Percentiles rank a stretch among this genome's conserved stretches.
Conservation (phyloP, 768 basidiomycete species). For the Lentinula sp. region DNA sequence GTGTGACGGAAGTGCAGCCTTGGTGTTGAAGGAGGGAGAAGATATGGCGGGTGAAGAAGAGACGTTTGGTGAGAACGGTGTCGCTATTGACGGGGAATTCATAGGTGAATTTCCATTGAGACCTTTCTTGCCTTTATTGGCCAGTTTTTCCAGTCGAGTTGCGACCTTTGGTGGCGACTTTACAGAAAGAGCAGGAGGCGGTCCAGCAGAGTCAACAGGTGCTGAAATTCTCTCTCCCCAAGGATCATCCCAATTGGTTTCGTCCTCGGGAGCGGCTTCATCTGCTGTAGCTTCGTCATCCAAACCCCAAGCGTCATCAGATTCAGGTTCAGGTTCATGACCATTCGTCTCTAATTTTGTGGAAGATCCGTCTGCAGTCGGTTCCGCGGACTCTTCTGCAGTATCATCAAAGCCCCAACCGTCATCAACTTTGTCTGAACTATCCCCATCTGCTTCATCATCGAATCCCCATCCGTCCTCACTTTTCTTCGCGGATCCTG, state of each 20-base stretch:
- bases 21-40: slow-evolving; percentile 10
- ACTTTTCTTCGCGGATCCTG: slow-evolving; percentile 9
- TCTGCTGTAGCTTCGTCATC: slow-evolving; percentile 38
- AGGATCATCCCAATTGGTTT: slow-evolving; percentile 59
- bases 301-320: slow-evolving; percentile 71
- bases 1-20: neutral
- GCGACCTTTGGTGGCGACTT: slow-evolving; percentile 46
- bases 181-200: slow-evolving; percentile 23
- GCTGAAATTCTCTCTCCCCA: slow-evolving; percentile 48
- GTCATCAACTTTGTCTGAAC: slow-evolving; percentile 5
- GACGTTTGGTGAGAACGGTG: slow-evolving; percentile 14
- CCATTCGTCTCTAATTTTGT: slow-evolving; percentile 7
- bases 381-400: slow-evolving; percentile 25
- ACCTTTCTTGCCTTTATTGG: slow-evolving; percentile 47
- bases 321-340: slow-evolving; percentile 25
- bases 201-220: slow-evolving; percentile 16
- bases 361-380: slow-evolving; percentile 20
- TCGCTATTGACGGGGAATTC: slow-evolving; percentile 13
- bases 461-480: slow-evolving; percentile 8
- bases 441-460: neutral
- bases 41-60: slow-evolving; percentile 12
- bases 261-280: slow-evolving; percentile 27
- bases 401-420: slow-evolving; percentile 18
- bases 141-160: slow-evolving; percentile 50
- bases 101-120: slow-evolving; percentile 24